Evolutionary conservation across 805 yeast species (phyloP).

Genomic region (Cyberlindnera samutprakarnensis): DNA sequence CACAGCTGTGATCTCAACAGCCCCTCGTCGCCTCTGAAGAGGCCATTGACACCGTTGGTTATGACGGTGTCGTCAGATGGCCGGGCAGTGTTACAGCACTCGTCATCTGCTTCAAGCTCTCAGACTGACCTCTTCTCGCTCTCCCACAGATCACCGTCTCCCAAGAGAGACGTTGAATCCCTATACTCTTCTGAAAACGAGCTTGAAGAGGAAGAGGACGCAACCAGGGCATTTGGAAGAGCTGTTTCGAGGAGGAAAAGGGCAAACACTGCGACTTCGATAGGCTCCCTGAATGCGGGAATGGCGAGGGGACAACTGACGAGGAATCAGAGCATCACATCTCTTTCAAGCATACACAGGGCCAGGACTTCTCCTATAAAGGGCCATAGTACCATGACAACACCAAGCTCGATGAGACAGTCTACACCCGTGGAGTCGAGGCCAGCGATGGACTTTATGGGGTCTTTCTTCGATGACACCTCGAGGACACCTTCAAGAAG

Average conservation of each 20-base stretch:
- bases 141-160: constrained; percentile 21
- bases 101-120: constrained; percentile 21
- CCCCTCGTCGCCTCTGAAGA: too few species aligned
- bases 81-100: constrained; percentile 10
- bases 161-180: constrained; percentile 16
- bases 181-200: constrained; percentile 10
- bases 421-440: constrained; percentile 13
- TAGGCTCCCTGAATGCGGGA: constrained; percentile 8
- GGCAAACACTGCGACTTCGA: constrained; percentile 20
- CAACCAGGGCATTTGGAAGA: constrained; percentile 19
- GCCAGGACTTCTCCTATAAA: constrained; percentile 16
- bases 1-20: too few species aligned
- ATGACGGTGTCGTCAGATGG: constrained; percentile 14
- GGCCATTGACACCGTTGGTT: constrained; percentile 10
- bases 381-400: not conserved
- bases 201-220: constrained; percentile 9
- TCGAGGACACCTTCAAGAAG: constrained; percentile 6
- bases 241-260: constrained; percentile 19
- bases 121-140: constrained; percentile 16
- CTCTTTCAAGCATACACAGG: constrained; percentile 14
- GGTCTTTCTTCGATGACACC: constrained; percentile 16
- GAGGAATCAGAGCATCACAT: constrained; percentile 19
- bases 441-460: constrained; percentile 9
- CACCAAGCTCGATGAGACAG: constrained; percentile 11
- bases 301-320: constrained; percentile 7